phyloP scores from a whole-genome alignment of 176 grass and related monocot species.

The Triticum aestivum region IWGSC_CS_RefSeq_v2.1 NC_057805.1:403308337-403308836 shows the following conservation, averaged over 20 bases:
- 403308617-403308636: no score
- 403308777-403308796: conserved; percentile 31
- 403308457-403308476: conserved; percentile 98
- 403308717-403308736: conserved; percentile 17
- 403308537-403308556: conserved; percentile 65
- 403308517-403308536: conserved; percentile 63
- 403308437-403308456: conserved; percentile 86
- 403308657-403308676: conserved; percentile 9
- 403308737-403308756: background rate
- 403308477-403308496: conserved; percentile 79
- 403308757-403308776: background rate
- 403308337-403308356: conserved; percentile 88
- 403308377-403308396: conserved; percentile 51
- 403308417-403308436: conserved; percentile 91
- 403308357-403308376: conserved; percentile 86
- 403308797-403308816: background rate
- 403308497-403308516: conserved; percentile 76
- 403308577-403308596: conserved; percentile 90
- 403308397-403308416: conserved; percentile 74
- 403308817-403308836: conserved; percentile 30
- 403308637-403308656: background rate
- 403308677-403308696: background rate
- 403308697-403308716: background rate
- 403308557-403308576: conserved; percentile 90
- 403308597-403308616: background rate